Percentiles rank a stretch among this genome's conserved stretches.
Conservation (phyloP, 2,329 filamentous ascomycete genomes). For the Ophiostoma perfectum region DNA sequence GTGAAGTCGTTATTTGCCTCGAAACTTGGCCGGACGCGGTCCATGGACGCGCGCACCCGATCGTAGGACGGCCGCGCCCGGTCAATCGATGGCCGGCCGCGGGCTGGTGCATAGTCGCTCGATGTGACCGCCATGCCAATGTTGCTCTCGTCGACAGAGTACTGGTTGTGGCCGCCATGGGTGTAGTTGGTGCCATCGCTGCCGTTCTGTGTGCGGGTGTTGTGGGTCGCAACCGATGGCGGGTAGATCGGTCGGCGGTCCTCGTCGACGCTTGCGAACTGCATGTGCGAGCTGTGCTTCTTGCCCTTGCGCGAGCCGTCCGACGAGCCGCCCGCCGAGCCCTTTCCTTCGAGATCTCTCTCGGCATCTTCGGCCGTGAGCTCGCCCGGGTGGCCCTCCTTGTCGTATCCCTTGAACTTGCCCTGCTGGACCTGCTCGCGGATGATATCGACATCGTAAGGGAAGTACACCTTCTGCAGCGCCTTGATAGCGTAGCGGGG, state of each 20-base stretch:
- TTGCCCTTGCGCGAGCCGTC: constrained; percentile 52
- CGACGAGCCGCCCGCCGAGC: constrained; percentile 34
- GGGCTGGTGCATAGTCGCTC: constrained; percentile 18
- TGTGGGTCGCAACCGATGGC: constrained; percentile 80
- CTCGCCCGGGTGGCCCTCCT: constrained; percentile 34
- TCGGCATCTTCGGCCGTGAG: constrained; percentile 29
- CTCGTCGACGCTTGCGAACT: constrained; percentile 67
- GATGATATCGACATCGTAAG: constrained; percentile 89
- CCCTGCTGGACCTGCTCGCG: constrained; percentile 84
- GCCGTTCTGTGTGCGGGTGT: constrained; percentile 77
- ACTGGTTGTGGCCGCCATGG: constrained; percentile 21
- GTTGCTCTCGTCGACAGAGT: constrained; percentile 52
- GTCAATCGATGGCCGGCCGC: constrained; percentile 49
- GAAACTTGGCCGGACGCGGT: constrained; percentile 74
- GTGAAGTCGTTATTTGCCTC: constrained; percentile 89
- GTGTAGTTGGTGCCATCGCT: constrained; percentile 86
- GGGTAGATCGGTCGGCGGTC: constrained; percentile 91
- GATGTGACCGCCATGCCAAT: constrained; percentile 50
- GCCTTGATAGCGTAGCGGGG: constrained; percentile 83
- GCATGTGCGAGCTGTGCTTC: constrained; percentile 43
- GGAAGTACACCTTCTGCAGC: constrained; percentile 89
- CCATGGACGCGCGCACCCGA: constrained; percentile 78
- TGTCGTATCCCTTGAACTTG: constrained; percentile 66
- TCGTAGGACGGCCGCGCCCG: constrained; percentile 80
- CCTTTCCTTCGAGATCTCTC: constrained; percentile 41